Conservation (phyloP, 495 filamentous ascomycete species). For the Xylaria intraflava region DNA sequence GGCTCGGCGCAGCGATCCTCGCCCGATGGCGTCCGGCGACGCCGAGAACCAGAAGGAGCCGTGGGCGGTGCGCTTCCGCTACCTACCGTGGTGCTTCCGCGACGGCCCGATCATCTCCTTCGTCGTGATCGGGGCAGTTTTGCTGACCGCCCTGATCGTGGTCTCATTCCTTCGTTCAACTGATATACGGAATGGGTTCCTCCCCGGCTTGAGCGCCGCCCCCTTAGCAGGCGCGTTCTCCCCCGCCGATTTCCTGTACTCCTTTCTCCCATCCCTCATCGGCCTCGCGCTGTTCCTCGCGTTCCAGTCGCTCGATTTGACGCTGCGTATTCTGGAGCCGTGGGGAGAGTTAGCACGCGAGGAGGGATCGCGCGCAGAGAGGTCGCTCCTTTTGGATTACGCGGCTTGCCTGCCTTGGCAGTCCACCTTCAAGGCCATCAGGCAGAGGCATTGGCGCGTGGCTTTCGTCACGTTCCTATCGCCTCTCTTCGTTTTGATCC, state of each 20-base stretch:
- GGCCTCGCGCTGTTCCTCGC: conserved; percentile 70
- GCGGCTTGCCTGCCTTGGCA: conserved; percentile 56
- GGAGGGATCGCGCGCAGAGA: conserved; percentile 56
- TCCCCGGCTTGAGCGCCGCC: conserved; percentile 54
- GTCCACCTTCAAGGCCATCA: conserved; percentile 53
- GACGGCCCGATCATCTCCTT: conserved; percentile 57
- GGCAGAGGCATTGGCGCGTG: conserved; percentile 63
- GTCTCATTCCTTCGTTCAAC: conserved; percentile 66
- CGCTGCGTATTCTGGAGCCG: conserved; percentile 66
- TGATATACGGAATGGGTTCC: conserved; percentile 60
- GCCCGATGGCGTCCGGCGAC: conserved; percentile 4
- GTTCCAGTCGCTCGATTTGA: conserved; percentile 70
- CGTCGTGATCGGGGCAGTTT: conserved; percentile 52
- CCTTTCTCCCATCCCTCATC: conserved; percentile 70
- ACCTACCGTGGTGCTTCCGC: conserved; percentile 73
- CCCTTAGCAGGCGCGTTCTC: conserved; percentile 65
- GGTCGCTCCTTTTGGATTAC: conserved; percentile 70
- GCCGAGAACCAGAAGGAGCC: conserved; percentile 9
- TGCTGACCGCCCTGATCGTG: conserved; percentile 66
- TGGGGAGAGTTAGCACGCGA: conserved; percentile 57
- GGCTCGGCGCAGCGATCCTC: conserved; percentile 16
- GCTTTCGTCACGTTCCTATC: conserved; percentile 63
- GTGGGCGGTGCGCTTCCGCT: conserved; percentile 48
- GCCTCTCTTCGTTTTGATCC: conserved; percentile 57
- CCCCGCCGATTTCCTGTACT: conserved; percentile 79